Evolutionary conservation across 495 filamentous ascomycete genomes (phyloP), one percentile per base, ranked within the genome.

Genomic region (Tuber calosporum): DNA sequence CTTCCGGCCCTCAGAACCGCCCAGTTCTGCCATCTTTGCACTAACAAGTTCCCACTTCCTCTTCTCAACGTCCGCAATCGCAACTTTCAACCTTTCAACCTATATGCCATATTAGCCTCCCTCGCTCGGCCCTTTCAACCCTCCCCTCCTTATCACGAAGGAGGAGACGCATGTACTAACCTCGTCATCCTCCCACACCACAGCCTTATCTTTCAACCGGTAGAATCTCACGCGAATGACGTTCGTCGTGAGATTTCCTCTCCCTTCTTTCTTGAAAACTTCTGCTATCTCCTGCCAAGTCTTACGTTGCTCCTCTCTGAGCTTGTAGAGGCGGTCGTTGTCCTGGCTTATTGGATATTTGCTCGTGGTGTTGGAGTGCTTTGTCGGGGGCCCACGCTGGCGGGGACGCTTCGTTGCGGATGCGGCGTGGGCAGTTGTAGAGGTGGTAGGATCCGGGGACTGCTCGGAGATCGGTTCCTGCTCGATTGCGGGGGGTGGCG

Each of bases 241-340:
- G 4, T 45, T 40, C 34, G 67, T 43, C 8, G 34, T 69, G 20
- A 73, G 42, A n/a, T 19, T 48, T 11, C 72, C 72, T 26, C 72
- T 73, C 4, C 72, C 72, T 30, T 73, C 72, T 3, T 58, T 69
- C 30, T 69, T 69, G 62, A 73, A 73, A 13, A 73, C 62, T 3
- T 43, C 40, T 6, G 72, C 38, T n/a, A 73, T 73, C 40, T 73
- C 66, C 37, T 69, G 41, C 66, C 66, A 73, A 9, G 40, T 30
- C 13, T 34, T 68, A 36, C 72, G 40, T 13, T 73, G 41, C 4
- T 69, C 36, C 20, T 69, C 36, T 22, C 39, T 73, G 30, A 73
- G 66, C 34, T 53, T 22, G 30, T 69, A 30, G 26, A 73, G 53
- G 45, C 72, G 72, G 6, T n/a, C 42, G 30, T 73, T 68, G 40